Evolutionary conservation across 2,329 filamentous ascomycete species (phyloP).

Genomic region (Cordyceps militaris): DNA sequence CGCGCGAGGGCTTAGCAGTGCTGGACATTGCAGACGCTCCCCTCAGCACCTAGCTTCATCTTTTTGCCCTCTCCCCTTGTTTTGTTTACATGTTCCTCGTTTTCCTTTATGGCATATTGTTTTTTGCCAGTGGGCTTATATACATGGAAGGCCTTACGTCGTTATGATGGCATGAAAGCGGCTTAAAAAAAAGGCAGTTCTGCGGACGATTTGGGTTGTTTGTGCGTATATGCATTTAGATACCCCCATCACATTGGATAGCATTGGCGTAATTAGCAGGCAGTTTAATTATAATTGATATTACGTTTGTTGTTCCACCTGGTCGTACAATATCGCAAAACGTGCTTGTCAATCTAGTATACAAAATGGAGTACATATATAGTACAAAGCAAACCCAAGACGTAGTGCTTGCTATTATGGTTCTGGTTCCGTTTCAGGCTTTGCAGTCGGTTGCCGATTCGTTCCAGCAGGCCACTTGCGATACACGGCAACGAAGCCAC

Average conservation of each 20-base stretch:
- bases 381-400: neutral
- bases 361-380: neutral
- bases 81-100: neutral
- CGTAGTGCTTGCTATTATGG: too few species aligned
- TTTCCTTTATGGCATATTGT: neutral
- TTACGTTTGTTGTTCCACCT: neutral
- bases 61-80: neutral
- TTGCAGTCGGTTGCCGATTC: neutral
- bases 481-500: constrained; percentile 34
- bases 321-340: neutral
- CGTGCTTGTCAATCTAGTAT: neutral
- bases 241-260: constrained; percentile 13
- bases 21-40: constrained; percentile 7
- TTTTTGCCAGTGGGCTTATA: neutral
- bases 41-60: neutral
- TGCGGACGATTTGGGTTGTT: neutral
- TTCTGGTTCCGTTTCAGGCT: neutral
- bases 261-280: constrained; percentile 14
- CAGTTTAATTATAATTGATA: constrained; percentile 6
- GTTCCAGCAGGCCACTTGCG: constrained; percentile 24
- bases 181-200: neutral
- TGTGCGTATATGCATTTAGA: constrained; percentile 11
- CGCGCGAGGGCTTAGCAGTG: constrained; percentile 4
- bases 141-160: neutral
- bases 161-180: constrained; percentile 8